A percentile compares a stretch with the other conserved stretches of the same genome.
These are phyloP conservation scores for Fusarium sp. DNA, from an alignment of 2,329 filamentous ascomycete genomes.

Conservation along the genomic window DNA sequence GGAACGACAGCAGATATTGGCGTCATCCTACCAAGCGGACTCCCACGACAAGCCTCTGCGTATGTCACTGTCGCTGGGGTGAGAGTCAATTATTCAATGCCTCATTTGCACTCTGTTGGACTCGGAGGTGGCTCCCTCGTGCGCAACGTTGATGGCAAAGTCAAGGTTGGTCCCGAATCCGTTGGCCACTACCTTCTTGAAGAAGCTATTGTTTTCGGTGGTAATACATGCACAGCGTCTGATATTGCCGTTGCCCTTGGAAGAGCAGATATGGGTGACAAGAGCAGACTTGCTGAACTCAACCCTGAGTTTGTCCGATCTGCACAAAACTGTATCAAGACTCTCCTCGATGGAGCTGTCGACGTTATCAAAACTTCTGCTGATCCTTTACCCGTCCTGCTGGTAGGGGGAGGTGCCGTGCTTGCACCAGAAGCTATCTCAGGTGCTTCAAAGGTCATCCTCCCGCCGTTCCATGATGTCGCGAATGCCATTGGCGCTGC, in stretches of 20 bases:
- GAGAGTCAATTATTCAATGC: slow-evolving; percentile 23
- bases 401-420: slow-evolving; percentile 60
- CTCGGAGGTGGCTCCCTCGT: slow-evolving; percentile 47
- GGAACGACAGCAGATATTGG: slow-evolving; percentile 67
- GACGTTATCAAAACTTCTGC: slow-evolving; percentile 17
- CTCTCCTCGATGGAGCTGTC: not conserved
- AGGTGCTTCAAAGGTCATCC: slow-evolving; percentile 52
- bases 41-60: slow-evolving; percentile 10
- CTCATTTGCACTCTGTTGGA: slow-evolving; percentile 22
- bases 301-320: not conserved
- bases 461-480: slow-evolving; percentile 52
- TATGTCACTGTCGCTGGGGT: slow-evolving; percentile 18
- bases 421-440: slow-evolving; percentile 53
- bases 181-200: not conserved
- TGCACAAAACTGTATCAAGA: not conserved
- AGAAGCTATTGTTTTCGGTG: slow-evolving; percentile 12
- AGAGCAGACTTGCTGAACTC: not conserved
- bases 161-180: not conserved
- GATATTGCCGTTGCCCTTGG: slow-evolving; percentile 1
- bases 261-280: slow-evolving; percentile 1
- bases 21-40: slow-evolving; percentile 52
- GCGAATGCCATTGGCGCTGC: slow-evolving; percentile 64
- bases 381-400: not conserved
- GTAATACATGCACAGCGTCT: not conserved
- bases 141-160: not conserved